Percentiles rank a stretch among this genome's conserved stretches.
These are phyloP conservation scores for Fraxinus baroniana DNA, from an alignment of 305 asterid genomes.

Conservation along the genomic window DNA sequence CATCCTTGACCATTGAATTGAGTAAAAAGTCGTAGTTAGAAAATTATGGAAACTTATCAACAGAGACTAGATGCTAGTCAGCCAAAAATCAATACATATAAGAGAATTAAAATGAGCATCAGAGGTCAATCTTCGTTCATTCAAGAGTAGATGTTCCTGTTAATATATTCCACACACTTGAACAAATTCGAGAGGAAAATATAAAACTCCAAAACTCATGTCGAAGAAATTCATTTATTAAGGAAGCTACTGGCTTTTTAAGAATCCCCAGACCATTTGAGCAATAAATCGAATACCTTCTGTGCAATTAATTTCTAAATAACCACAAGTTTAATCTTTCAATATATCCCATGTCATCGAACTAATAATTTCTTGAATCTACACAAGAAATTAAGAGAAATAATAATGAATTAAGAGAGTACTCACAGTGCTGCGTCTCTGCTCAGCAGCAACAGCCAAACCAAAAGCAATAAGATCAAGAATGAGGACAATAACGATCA, in stretches of 20 bases:
- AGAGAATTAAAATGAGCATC: background rate
- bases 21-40: background rate
- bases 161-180: background rate
- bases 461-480: slow-evolving; percentile 85
- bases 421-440: slow-evolving; percentile 74
- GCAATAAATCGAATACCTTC: background rate
- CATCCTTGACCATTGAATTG: background rate
- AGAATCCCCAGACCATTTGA: background rate
- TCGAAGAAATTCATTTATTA: background rate
- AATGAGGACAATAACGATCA: slow-evolving; percentile 49
- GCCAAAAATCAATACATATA: background rate
- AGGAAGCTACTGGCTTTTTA: background rate
- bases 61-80: background rate
- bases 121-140: background rate
- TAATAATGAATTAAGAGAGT: background rate
- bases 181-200: background rate
- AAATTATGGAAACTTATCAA: background rate
- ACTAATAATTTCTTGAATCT: background rate
- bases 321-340: background rate
- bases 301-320: background rate
- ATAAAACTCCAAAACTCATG: background rate
- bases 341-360: background rate
- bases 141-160: background rate
- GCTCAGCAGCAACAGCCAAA: slow-evolving; percentile 91
- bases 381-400: slow-evolving; percentile 2